Evolutionary conservation across 768 basidiomycete species (phyloP), one percentile per base, ranked within the genome.

Genomic region (Guyanaporus albipodus): DNA sequence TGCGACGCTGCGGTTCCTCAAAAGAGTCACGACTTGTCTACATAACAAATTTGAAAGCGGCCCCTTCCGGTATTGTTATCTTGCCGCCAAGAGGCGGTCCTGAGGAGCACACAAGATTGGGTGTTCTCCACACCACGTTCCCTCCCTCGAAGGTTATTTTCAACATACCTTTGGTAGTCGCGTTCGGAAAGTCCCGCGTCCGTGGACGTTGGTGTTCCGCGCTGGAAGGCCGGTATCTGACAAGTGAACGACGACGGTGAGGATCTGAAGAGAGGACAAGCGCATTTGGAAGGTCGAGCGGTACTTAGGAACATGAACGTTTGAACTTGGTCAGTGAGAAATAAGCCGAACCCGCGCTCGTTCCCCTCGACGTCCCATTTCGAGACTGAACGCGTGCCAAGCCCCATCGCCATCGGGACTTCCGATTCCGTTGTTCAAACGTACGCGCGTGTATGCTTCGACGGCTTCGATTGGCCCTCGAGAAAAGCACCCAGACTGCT

Each of bases 81-180:
- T 56, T 49, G 36, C 53, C 49, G 46, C 54, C 48, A 23, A 40
- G 12, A 44, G 22, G 29, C 27, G 15, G 48, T 40, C 38, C 42
- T 28, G 27, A 28, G 27, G 11, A 24, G 31, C 12, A 29, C 11
- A 46, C 38, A 24, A 40, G 37, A 52, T 52, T 44, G 48, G 54
- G 38, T 48, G 42, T 45, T 53, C 56, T 63, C 56, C 58, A 64
- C 56, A 53, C 52, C 64, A 63, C 62, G 62, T 63, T 66, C 54
- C 57, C 49, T 60, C 61, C 55, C 59, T 52, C 41, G 42, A 63
- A 63, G 64, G 59, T 53, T 59, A 56, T 56, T 63, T n/a, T 58
- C 50, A 53, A 35, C 56, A 38, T 24, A 15, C 42, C 32, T 15
- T 23, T 37, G 24, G 29, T 33, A 9, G 28, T 36, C 38, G 42